Percentiles rank a stretch among this genome's conserved stretches.
Evolutionary conservation across 2,329 filamentous ascomycete genomes (phyloP).

Genomic region (Exophiala oligosperma): DNA sequence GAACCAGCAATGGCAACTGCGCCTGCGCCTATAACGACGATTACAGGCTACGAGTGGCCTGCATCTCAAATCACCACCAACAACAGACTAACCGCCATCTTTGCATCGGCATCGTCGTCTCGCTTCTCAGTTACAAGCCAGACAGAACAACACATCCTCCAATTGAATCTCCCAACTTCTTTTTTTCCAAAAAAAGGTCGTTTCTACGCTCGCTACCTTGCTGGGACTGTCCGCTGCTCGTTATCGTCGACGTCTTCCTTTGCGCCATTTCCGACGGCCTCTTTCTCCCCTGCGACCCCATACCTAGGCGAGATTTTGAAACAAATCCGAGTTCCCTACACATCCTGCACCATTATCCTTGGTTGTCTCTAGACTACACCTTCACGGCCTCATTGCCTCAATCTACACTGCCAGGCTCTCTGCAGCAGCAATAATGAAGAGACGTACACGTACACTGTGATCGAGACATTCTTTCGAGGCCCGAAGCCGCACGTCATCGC

Average conservation of each 20-base stretch:
- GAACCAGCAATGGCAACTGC: too few species aligned
- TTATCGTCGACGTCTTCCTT: not conserved
- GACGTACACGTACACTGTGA: slow-evolving; percentile 6
- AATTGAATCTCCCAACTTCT: not conserved
- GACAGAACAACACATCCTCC: too few species aligned
- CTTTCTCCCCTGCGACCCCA: not conserved
- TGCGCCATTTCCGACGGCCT: not conserved
- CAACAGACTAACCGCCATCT: too few species aligned
- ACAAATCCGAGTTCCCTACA: slow-evolving; percentile 8
- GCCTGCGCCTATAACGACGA: too few species aligned
- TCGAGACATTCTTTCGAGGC: slow-evolving; percentile 4
- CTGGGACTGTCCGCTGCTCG: not conserved
- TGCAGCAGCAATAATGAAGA: slow-evolving; percentile 21
- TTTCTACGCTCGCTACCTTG: not conserved
- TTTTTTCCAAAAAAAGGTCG: not conserved
- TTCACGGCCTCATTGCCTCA: not conserved
- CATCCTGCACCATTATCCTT: slow-evolving; percentile 1
- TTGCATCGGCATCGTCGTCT: too few species aligned
- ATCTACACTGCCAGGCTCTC: slow-evolving; percentile 2
- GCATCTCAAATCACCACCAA: too few species aligned
- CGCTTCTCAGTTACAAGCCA: too few species aligned
- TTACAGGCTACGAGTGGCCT: too few species aligned
- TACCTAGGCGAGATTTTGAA: slow-evolving; percentile 7
- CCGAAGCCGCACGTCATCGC: slow-evolving; percentile 16
- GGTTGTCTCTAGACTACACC: not conserved